Base-by-base conservation (phyloP, 2,329 filamentous ascomycete species). In the Diaporthe caulivora region DNA sequence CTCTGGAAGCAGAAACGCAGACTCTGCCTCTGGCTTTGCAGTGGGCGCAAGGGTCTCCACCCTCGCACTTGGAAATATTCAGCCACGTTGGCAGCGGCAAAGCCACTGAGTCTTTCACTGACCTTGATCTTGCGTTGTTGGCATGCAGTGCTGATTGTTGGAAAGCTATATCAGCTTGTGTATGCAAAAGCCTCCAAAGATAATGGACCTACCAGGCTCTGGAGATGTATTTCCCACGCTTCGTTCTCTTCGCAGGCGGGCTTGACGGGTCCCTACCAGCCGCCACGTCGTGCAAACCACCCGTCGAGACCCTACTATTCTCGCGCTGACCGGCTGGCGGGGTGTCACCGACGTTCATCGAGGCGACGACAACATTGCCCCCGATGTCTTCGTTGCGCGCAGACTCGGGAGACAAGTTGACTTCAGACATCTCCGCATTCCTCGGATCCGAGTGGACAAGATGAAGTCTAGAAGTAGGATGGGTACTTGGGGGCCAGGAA, bases 121-220 rank as follows among this genome's bases (percentile, higher is more conserved):
- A 73, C 73, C 51, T 72, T 75, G 64, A 75, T 72, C 53, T 75
- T 75, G 7, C 73, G 70, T 31, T 72, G 70, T 40, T 75, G 70
- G 18, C 73, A 75, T 54, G 72, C 67, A 15, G 60, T 68, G 31
- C 72, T 74, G 37, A 47, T 18, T 3, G 29, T 31, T 24, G 17
- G n/a, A 11, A 31, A 31, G 11, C 9, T 17, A 18, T 18, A 64
- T 64, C 40, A 64, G 57, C 57, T 10, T 44, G 11, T 21, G 15
- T 7, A 18, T 9, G 18, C 8, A 29, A 15, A 13, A 11, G 21
- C n/a, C 26, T 24, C 17, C 34, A 15, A 24, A n/a, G 18, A 26
- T 40, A 26, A 21, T 58, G 18, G 26, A 58, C 71, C 24, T 70
- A 75, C 73, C 73, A 75, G 42, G 73, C 73, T 21, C 65, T 70